These are phyloP conservation scores for Parathielavia hyrcaniae DNA, from an alignment of 495 filamentous ascomycete genomes.

Conservation along the genomic window DNA sequence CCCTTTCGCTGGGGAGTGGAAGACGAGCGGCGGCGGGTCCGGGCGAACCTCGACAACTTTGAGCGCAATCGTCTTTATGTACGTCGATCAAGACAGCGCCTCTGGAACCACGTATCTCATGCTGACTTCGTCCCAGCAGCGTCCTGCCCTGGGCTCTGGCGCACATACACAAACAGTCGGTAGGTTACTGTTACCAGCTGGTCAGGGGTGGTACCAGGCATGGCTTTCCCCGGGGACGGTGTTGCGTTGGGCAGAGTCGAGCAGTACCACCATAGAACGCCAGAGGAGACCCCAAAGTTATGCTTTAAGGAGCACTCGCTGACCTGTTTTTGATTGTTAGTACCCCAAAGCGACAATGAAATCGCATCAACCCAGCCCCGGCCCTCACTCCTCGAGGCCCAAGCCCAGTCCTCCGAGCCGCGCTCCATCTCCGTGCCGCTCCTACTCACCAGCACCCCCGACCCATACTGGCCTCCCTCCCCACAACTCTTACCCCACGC, in stretches of 20 bases:
- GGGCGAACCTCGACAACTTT: conserved; percentile 39
- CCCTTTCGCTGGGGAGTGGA: conserved; percentile 59
- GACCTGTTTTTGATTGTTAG: conserved; percentile 31
- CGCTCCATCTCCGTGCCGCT: conserved; percentile 9
- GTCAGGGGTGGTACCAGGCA: conserved; percentile 7
- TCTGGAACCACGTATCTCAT: not conserved
- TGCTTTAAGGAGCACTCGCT: conserved; percentile 23
- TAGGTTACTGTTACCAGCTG: conserved; percentile 19
- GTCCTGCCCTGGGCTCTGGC: conserved; percentile 4
- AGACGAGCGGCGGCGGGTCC: conserved; percentile 45
- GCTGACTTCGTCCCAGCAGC: conserved; percentile 11
- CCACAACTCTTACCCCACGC: not conserved
- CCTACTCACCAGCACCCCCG: not conserved
- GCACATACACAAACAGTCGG: conserved; percentile 20
- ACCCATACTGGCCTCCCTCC: not conserved
- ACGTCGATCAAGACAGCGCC: conserved; percentile 14
- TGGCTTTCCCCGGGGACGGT: not conserved
- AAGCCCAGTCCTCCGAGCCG: not conserved
- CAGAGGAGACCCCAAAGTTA: not conserved
- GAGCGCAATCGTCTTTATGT: conserved; percentile 41
- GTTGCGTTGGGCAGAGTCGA: conserved; percentile 11
- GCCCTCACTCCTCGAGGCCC: not conserved
- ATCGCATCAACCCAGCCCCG: conserved; percentile 23
- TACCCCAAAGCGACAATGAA: conserved; percentile 37
- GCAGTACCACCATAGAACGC: conserved; percentile 3